phyloP scores from a whole-genome alignment of 257 asterid genomes.

The Sherardia arvensis region DNA sequence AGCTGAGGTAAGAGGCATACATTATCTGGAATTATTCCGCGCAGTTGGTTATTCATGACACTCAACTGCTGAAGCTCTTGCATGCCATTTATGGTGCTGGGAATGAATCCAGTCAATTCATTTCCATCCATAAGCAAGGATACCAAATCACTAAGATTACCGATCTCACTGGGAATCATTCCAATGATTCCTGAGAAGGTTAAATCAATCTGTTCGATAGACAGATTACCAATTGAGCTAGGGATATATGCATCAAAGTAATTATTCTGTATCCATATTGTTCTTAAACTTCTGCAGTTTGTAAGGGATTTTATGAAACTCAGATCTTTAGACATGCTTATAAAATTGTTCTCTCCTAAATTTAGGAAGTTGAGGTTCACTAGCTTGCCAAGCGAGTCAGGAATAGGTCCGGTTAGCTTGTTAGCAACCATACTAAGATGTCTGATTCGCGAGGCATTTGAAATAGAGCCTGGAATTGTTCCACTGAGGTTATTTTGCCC shows the following conservation, averaged over 20 bases:
- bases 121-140: not conserved
- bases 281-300: constrained; percentile 1
- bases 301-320: constrained; percentile 8
- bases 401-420: constrained; percentile 19
- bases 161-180: not conserved
- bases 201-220: not conserved
- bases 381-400: constrained; percentile 18
- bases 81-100: not conserved
- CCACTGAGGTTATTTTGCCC: constrained; percentile 7
- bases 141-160: constrained; percentile 2
- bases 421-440: constrained; percentile 5
- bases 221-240: not conserved
- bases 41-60: not conserved
- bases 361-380: constrained; percentile 7
- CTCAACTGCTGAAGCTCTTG: not conserved
- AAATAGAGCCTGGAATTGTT: constrained; percentile 18
- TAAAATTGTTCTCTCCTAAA: constrained; percentile 12
- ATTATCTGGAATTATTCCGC: not conserved
- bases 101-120: not conserved
- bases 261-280: not conserved
- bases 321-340: constrained; percentile 3
- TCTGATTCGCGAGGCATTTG: constrained; percentile 17
- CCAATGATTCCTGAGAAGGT: not conserved
- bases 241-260: not conserved
- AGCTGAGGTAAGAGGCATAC: not conserved